These are phyloP conservation scores for Pseudogymnoascus sp. DNA, from an alignment of 2,329 filamentous ascomycete genomes.

Conservation along the genomic window DNA sequence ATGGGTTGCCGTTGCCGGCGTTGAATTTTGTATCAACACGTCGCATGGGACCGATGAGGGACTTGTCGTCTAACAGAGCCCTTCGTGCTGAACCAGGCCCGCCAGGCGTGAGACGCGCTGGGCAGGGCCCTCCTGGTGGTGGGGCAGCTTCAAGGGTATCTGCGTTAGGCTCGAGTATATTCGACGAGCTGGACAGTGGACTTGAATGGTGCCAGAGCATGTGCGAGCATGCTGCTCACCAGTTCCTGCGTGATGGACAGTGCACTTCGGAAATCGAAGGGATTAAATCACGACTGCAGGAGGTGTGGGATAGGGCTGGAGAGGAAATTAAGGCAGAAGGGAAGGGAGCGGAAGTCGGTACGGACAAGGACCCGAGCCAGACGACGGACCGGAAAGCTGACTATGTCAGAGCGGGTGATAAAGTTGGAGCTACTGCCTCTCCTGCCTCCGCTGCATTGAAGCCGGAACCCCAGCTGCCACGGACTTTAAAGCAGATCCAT, in stretches of 20 bases:
- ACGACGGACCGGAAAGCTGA: not conserved
- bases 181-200: slow-evolving; percentile 67
- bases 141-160: not conserved
- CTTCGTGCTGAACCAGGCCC: not conserved
- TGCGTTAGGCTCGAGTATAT: slow-evolving; percentile 37
- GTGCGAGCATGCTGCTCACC: slow-evolving; percentile 80
- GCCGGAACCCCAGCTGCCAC: not conserved
- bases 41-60: slow-evolving; percentile 28
- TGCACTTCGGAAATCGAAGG: slow-evolving; percentile 68
- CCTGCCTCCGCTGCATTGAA: not conserved
- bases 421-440: not conserved
- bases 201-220: slow-evolving; percentile 72
- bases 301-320: slow-evolving; percentile 42
- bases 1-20: slow-evolving; percentile 25
- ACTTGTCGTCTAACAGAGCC: slow-evolving; percentile 7
- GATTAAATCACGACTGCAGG: slow-evolving; percentile 55
- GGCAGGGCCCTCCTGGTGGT: not conserved
- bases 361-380: not conserved
- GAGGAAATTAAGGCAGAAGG: not conserved
- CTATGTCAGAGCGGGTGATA: slow-evolving; percentile 3
- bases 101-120: not conserved
- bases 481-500: not conserved
- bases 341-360: not conserved
- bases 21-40: slow-evolving; percentile 33
- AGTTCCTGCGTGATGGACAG: slow-evolving; percentile 80